Evolutionary conservation across 768 basidiomycete species (phyloP).

Genomic region (Lentinula detonsa): DNA sequence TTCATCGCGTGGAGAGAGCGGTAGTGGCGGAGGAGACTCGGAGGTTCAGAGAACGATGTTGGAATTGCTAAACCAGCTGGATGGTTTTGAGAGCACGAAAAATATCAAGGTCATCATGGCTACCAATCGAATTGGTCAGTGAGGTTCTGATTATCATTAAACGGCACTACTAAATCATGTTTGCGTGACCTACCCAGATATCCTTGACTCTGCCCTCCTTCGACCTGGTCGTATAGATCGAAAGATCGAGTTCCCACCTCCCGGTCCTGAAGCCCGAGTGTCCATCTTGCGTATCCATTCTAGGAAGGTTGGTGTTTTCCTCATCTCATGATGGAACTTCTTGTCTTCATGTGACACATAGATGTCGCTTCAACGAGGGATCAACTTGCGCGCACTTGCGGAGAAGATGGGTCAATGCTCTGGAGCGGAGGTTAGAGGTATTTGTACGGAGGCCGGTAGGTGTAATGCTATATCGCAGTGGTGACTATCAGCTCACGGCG

Average conservation of each 20-base stretch:
- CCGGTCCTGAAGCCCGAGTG: constrained; percentile 32
- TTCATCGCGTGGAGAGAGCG: constrained; percentile 54
- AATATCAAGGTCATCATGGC: constrained; percentile 79
- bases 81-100: constrained; percentile 65
- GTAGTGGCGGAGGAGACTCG: constrained; percentile 48
- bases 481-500: not conserved
- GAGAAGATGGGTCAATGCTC: constrained; percentile 88
- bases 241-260: constrained; percentile 98
- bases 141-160: not conserved
- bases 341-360: not conserved
- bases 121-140: constrained; percentile 67
- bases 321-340: not conserved
- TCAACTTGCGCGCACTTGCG: constrained; percentile 91
- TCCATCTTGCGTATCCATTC: constrained; percentile 80
- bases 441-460: constrained; percentile 93
- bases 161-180: not conserved
- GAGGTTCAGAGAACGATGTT: constrained; percentile 66
- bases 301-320: constrained; percentile 57
- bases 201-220: constrained; percentile 68
- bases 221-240: constrained; percentile 77
- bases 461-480: not conserved
- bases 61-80: constrained; percentile 59
- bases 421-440: constrained; percentile 95
- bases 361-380: constrained; percentile 89
- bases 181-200: constrained; percentile 37